These are phyloP conservation scores for Penicillium alfredii DNA, from an alignment of 495 filamentous ascomycete genomes.

Conservation along the genomic window DNA sequence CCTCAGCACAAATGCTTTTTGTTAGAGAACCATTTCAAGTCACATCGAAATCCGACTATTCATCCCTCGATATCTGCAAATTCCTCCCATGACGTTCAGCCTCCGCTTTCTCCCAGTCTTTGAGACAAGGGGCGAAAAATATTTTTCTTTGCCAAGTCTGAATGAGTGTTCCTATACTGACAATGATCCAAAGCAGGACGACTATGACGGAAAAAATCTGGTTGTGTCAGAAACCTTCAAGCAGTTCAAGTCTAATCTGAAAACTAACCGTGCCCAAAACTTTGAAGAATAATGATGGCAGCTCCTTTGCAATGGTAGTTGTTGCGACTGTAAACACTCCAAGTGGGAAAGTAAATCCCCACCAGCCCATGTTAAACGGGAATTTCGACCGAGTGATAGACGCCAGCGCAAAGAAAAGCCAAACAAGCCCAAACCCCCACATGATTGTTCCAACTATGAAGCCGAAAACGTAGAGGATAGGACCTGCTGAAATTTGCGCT, in stretches of 20 bases:
- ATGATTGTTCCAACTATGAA: slow-evolving; percentile 31
- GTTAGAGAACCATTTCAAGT: too few species aligned
- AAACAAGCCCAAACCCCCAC: slow-evolving; percentile 39
- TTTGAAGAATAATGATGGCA: slow-evolving; percentile 41
- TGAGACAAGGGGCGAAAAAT: too few species aligned
- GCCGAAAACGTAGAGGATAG: slow-evolving; percentile 34
- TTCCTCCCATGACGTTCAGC: too few species aligned
- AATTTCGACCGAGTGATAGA: slow-evolving; percentile 30
- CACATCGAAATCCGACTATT: too few species aligned
- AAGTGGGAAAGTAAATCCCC: slow-evolving; percentile 51
- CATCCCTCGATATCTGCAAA: too few species aligned
- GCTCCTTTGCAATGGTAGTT: slow-evolving; percentile 32
- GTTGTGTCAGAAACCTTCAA: neutral
- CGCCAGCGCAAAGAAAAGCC: slow-evolving; percentile 38
- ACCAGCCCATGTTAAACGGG: slow-evolving; percentile 56
- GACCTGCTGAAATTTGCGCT: slow-evolving; percentile 21
- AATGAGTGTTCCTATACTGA: too few species aligned
- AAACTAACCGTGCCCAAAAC: slow-evolving; percentile 33
- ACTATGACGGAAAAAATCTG: slow-evolving; percentile 10
- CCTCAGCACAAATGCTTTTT: slow-evolving; percentile 13
- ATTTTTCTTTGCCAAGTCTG: too few species aligned
- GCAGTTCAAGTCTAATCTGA: neutral
- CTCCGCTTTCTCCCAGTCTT: too few species aligned
- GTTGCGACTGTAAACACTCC: slow-evolving; percentile 44
- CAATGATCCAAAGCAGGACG: slow-evolving; percentile 7